Evolutionary conservation across 352 stramenopile species (phyloP).

Genomic region (Globisporangium perplexum): DNA sequence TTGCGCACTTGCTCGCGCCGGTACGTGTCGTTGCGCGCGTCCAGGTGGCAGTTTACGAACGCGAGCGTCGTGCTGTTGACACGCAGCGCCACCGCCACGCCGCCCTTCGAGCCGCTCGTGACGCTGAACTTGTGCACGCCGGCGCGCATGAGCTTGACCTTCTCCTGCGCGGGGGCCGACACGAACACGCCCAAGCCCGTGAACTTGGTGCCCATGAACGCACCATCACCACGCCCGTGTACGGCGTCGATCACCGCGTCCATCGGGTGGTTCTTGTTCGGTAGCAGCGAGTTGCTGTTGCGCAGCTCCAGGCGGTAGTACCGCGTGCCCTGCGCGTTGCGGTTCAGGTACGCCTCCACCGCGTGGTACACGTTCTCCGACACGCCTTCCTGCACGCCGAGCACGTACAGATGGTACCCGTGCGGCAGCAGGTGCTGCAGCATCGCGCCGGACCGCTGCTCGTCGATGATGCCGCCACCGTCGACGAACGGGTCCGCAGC

Average conservation of each 20-base stretch:
- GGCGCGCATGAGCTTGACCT: slow-evolving; percentile 67
- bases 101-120: slow-evolving; percentile 76
- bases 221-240: slow-evolving; percentile 69
- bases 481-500: slow-evolving; percentile 76
- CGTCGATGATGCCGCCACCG: slow-evolving; percentile 64
- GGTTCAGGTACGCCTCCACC: slow-evolving; percentile 70
- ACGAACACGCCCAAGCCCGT: slow-evolving; percentile 81
- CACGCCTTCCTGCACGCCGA: slow-evolving; percentile 82
- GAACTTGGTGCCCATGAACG: slow-evolving; percentile 83
- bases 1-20: slow-evolving; percentile 80
- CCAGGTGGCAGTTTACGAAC: slow-evolving; percentile 85
- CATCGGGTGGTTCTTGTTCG: slow-evolving; percentile 57
- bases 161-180: slow-evolving; percentile 36
- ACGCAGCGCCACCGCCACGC: slow-evolving; percentile 66
- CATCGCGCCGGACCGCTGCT: slow-evolving; percentile 61
- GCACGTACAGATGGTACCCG: slow-evolving; percentile 83
- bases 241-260: slow-evolving; percentile 78
- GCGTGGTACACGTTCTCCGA: slow-evolving; percentile 83
- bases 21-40: slow-evolving; percentile 72
- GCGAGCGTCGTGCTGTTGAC: slow-evolving; percentile 75
- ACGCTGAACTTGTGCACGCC: slow-evolving; percentile 81
- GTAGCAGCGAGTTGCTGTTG: slow-evolving; percentile 62
- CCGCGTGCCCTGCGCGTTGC: slow-evolving; percentile 42
- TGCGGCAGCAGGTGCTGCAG: slow-evolving; percentile 72
- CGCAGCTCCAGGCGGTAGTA: slow-evolving; percentile 77